Conservation (phyloP, 2,329 filamentous ascomycete species). For the Penicillium aurantiogriseum region DNA sequence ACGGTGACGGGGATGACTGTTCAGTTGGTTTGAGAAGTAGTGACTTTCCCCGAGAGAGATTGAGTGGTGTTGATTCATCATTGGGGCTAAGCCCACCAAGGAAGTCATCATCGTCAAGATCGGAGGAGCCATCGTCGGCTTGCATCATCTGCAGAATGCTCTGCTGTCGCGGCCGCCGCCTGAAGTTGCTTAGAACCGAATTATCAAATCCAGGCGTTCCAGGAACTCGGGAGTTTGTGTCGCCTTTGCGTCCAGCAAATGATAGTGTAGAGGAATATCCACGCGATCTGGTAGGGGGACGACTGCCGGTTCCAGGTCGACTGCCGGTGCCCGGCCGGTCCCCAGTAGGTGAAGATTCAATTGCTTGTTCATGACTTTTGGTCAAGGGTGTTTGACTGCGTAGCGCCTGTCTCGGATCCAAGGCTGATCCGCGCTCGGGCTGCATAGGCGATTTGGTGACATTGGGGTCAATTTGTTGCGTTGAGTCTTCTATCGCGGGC, state of each 20-base stretch:
- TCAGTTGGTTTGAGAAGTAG: conserved; percentile 23
- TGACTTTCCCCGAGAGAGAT: conserved; percentile 35
- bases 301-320: conserved; percentile 35
- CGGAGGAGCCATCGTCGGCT: conserved; percentile 40
- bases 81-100: conserved; percentile 44
- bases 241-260: conserved; percentile 39
- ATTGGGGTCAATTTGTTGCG: conserved; percentile 10
- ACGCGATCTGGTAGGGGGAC: conserved; percentile 38
- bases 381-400: conserved; percentile 34
- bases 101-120: conserved; percentile 42
- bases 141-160: conserved; percentile 49
- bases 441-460: conserved; percentile 14
- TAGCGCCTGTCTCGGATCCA: conserved; percentile 22
- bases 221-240: conserved; percentile 34
- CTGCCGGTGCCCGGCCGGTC: conserved; percentile 35
- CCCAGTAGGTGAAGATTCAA: conserved; percentile 36
- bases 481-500: background rate
- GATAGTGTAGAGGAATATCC: conserved; percentile 43
- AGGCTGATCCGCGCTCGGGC: conserved; percentile 15
- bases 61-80: conserved; percentile 47
- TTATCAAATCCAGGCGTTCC: conserved; percentile 45
- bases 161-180: conserved; percentile 43
- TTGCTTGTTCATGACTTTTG: conserved; percentile 34
- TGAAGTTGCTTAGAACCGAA: conserved; percentile 47
- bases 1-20: conserved; percentile 22